phyloP scores from a whole-genome alignment of 2,329 filamentous ascomycete genomes.

The Botryotinia convoluta region DNA sequence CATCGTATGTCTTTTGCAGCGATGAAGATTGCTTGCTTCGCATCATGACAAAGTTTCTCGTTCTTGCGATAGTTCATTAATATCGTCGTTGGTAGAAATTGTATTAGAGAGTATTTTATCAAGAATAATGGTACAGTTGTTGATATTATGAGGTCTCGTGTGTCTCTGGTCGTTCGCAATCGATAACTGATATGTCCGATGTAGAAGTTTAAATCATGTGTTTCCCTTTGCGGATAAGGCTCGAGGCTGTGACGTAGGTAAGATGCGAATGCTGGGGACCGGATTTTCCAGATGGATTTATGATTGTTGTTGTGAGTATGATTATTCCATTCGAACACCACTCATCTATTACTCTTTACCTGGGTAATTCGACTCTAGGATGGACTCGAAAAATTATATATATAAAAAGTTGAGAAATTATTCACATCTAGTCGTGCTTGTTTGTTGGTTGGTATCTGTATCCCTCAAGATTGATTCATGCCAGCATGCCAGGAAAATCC shows the following conservation, averaged over 20 bases:
- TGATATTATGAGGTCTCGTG: conserved; percentile 8
- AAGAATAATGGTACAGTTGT: background rate
- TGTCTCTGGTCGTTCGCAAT: background rate
- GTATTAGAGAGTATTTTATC: background rate
- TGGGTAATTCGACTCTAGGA: background rate
- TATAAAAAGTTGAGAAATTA: background rate
- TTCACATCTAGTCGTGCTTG: background rate
- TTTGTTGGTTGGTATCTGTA: background rate
- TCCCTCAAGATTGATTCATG: background rate
- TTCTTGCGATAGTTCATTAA: conserved; percentile 1
- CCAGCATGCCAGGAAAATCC: background rate
- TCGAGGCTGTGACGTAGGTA: conserved; percentile 6
- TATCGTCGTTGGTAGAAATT: background rate
- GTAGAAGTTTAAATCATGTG: conserved; percentile 10
- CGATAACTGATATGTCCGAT: conserved; percentile 1
- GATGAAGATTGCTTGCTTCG: conserved; percentile 63
- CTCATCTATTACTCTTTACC: background rate
- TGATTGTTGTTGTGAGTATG: background rate
- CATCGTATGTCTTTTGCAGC: conserved; percentile 96
- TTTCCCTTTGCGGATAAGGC: conserved; percentile 4
- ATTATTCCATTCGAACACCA: background rate
- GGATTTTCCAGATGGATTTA: background rate
- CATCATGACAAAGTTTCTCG: conserved; percentile 40
- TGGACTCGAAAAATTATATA: background rate
- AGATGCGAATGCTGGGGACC: background rate